Percentiles rank a stretch among this genome's conserved stretches.
Conservation (phyloP, 192 early-diverging fungal species). For the Umbelopsis sp. region DNA sequence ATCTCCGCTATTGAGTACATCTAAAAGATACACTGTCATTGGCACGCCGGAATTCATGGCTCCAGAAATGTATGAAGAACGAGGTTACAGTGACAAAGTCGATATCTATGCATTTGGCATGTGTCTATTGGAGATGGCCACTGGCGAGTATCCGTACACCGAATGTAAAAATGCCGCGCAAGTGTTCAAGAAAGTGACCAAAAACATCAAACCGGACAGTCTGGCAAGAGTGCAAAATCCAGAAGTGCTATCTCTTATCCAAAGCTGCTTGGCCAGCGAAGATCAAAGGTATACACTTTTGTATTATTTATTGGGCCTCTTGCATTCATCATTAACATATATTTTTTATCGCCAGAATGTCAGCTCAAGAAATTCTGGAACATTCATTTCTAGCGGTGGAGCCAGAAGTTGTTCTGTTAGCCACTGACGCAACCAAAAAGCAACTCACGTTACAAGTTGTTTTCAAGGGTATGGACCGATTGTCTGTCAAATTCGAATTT, state of each 20-base stretch:
- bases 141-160: conserved; percentile 80
- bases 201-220: conserved; percentile 76
- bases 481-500: conserved; percentile 82
- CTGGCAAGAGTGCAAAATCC: conserved; percentile 60
- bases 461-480: conserved; percentile 75
- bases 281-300: conserved; percentile 51
- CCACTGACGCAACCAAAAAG: conserved; percentile 61
- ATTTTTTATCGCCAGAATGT: conserved; percentile 44
- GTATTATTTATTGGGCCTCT: neutral
- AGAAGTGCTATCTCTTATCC: conserved; percentile 69
- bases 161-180: conserved; percentile 85
- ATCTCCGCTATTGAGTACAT: conserved; percentile 61
- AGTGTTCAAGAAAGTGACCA: conserved; percentile 76
- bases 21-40: conserved; percentile 80
- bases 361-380: conserved; percentile 72
- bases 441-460: conserved; percentile 74
- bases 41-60: conserved; percentile 87
- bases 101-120: conserved; percentile 89
- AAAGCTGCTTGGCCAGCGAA: conserved; percentile 66
- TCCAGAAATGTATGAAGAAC: conserved; percentile 86
- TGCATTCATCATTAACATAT: neutral
- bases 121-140: conserved; percentile 84
- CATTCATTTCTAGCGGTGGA: conserved; percentile 76
- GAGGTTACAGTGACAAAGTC: conserved; percentile 81
- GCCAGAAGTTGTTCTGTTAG: conserved; percentile 72